These are phyloP conservation scores for Hortiboletus campestris DNA, from an alignment of 768 basidiomycete species.

Conservation along the genomic window DNA sequence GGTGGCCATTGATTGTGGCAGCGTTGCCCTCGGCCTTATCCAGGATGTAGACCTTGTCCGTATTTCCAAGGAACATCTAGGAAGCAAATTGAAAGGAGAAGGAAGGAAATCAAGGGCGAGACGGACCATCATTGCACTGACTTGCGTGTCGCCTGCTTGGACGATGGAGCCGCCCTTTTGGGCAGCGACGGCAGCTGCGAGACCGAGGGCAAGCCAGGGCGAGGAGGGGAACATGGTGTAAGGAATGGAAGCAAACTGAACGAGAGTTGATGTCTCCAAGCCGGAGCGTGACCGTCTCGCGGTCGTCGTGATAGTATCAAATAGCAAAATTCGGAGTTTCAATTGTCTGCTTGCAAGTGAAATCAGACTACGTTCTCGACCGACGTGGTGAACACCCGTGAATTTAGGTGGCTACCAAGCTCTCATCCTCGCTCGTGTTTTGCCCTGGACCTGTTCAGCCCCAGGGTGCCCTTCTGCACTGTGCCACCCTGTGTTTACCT, in stretches of 20 bases:
- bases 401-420: too few species aligned
- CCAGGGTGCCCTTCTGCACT: too few species aligned
- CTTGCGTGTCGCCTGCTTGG: conserved; percentile 35
- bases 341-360: too few species aligned
- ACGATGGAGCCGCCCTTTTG: conserved; percentile 26
- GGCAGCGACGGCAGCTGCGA: conserved; percentile 35
- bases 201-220: conserved; percentile 44
- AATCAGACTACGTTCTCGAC: too few species aligned
- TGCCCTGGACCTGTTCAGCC: too few species aligned
- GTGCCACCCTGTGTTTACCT: too few species aligned
- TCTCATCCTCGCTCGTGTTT: too few species aligned
- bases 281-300: neutral
- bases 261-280: conserved; percentile 11
- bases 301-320: neutral
- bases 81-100: neutral
- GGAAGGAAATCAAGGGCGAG: neutral
- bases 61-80: conserved; percentile 79
- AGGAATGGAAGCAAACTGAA: conserved; percentile 8
- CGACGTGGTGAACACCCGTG: too few species aligned
- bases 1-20: conserved; percentile 61
- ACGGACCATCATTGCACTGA: conserved; percentile 56
- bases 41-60: conserved; percentile 82
- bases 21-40: conserved; percentile 87
- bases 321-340: too few species aligned
- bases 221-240: conserved; percentile 31